Conservation (phyloP, 805 yeast species). For the Starmerella etchellsii region DNA sequence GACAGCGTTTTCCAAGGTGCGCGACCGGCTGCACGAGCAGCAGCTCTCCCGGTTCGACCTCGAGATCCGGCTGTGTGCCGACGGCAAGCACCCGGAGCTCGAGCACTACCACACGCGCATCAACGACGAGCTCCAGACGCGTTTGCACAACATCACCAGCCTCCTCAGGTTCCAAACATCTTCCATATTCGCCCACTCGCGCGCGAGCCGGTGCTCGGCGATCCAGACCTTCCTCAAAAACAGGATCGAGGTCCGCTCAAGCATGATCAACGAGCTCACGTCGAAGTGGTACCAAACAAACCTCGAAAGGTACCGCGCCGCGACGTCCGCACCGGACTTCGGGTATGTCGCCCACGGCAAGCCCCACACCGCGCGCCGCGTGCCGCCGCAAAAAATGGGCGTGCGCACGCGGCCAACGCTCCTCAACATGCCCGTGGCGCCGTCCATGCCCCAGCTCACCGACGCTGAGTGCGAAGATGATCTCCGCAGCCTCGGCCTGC, state of each 20-base stretch:
- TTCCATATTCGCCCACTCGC: conserved; percentile 69
- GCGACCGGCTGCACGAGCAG: conserved; percentile 77
- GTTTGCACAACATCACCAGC: conserved; percentile 39
- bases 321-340: conserved; percentile 41
- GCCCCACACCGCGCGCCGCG: conserved; percentile 46
- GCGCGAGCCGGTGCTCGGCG: conserved; percentile 61
- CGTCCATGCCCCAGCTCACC: conserved; percentile 48
- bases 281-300: conserved; percentile 84
- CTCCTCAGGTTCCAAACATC: conserved; percentile 53
- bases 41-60: conserved; percentile 63
- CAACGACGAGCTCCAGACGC: conserved; percentile 60
- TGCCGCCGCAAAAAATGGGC: conserved; percentile 56
- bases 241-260: conserved; percentile 50
- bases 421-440: conserved; percentile 50
- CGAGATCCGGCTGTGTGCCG: conserved; percentile 74
- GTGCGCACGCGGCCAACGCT: conserved; percentile 61
- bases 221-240: conserved; percentile 73
- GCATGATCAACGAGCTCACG: conserved; percentile 60
- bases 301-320: conserved; percentile 74
- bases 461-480: conserved; percentile 68
- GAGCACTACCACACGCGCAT: conserved; percentile 57
- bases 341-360: conserved; percentile 31
- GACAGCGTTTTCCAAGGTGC: conserved; percentile 67
- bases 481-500: conserved; percentile 47
- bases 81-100: conserved; percentile 86